Conservation (phyloP, 805 yeast genomes). For the Yarrowia sp. region DNA sequence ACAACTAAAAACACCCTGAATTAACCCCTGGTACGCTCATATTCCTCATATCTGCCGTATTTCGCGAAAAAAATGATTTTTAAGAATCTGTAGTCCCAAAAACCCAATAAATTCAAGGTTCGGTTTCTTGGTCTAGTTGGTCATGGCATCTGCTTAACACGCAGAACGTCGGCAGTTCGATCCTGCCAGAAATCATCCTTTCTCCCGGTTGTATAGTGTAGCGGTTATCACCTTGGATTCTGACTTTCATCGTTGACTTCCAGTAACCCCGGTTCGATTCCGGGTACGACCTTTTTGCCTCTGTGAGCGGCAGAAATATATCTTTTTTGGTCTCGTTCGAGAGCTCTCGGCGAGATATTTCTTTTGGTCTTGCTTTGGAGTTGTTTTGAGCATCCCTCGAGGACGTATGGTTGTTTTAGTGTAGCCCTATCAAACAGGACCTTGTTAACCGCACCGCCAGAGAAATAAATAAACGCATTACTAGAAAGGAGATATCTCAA, state of each 20-base stretch:
- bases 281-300: conserved; percentile 22
- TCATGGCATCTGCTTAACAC: conserved; percentile 99
- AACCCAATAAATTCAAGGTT: neutral
- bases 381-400: no score
- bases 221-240: conserved; percentile 26
- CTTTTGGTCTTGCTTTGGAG: neutral
- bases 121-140: conserved; percentile 88
- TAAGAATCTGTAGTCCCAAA: no score
- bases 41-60: neutral
- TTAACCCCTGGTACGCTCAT: no score
- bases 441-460: no score
- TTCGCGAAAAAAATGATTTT: neutral
- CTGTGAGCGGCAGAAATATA: neutral
- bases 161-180: conserved; percentile 99
- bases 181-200: conserved; percentile 56
- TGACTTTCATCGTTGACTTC: neutral
- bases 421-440: no score
- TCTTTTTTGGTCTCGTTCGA: neutral
- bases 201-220: conserved; percentile 22
- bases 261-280: conserved; percentile 26
- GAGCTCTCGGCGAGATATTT: neutral
- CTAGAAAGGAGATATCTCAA: no score
- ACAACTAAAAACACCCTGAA: no score
- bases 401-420: no score
- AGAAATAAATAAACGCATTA: no score